Conservation (phyloP, 2,329 filamentous ascomycete species). For the Beauveria sp. region DNA sequence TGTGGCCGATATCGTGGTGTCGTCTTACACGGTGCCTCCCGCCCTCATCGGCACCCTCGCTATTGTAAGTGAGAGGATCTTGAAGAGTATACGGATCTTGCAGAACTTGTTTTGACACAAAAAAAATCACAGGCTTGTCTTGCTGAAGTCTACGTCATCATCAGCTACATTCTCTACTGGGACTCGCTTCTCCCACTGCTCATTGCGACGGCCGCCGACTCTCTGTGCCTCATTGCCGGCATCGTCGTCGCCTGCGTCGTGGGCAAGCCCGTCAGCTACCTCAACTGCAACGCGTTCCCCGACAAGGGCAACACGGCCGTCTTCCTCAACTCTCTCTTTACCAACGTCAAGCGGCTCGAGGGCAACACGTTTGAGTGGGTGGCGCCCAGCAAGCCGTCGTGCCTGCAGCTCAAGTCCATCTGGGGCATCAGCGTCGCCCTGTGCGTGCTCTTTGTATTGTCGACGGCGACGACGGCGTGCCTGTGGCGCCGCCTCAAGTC, state of each 20-base stretch:
- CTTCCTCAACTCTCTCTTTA: conserved; percentile 37
- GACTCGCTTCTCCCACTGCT: conserved; percentile 71
- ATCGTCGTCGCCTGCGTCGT: conserved; percentile 71
- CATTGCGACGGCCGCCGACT: conserved; percentile 58
- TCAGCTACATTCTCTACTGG: conserved; percentile 75
- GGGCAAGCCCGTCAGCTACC: conserved; percentile 71
- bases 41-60: conserved; percentile 72
- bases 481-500: conserved; percentile 55
- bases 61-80: conserved; percentile 52
- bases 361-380: conserved; percentile 36
- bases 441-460: conserved; percentile 62
- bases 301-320: conserved; percentile 31
- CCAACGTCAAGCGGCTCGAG: conserved; percentile 30
- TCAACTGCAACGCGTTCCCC: conserved; percentile 57
- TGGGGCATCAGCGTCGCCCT: conserved; percentile 81
- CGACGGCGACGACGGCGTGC: conserved; percentile 47
- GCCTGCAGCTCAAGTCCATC: conserved; percentile 76
- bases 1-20: conserved; percentile 64
- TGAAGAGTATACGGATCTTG: not conserved
- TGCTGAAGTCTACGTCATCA: conserved; percentile 68
- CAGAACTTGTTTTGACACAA: not conserved
- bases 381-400: conserved; percentile 52
- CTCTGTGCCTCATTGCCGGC: conserved; percentile 64
- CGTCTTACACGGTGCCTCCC: conserved; percentile 57
- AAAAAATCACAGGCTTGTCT: conserved; percentile 57